A percentile compares a stretch with the other conserved stretches of the same genome.
Conservation (phyloP, 129 eudicot species). For the Artemisia tridentata region DNA sequence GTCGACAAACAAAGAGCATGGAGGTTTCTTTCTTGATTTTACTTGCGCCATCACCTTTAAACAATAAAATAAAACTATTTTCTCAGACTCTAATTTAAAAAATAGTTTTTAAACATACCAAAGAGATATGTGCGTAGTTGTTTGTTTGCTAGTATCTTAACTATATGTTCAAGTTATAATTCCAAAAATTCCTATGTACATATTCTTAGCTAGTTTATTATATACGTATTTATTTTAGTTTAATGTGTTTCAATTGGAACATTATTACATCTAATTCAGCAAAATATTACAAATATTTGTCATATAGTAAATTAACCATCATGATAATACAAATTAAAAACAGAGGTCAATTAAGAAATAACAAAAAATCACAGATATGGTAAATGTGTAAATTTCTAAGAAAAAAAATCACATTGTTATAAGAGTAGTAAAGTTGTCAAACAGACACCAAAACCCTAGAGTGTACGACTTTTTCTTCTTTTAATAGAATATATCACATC, state of each 20-base stretch:
- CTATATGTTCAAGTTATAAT: neutral
- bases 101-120: constrained; percentile 2
- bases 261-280: neutral
- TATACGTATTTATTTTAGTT: neutral
- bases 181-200: constrained; percentile 10
- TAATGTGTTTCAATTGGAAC: neutral
- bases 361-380: no score
- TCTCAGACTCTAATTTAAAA: constrained; percentile 13
- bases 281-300: neutral
- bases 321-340: neutral
- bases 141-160: constrained; percentile 26
- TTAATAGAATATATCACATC: constrained; percentile 6
- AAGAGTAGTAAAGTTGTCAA: constrained; percentile 14
- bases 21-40: constrained; percentile 38
- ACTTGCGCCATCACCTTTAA: constrained; percentile 32
- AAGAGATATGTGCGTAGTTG: constrained; percentile 25
- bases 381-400: neutral
- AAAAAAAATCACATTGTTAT: neutral
- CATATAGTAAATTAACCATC: neutral
- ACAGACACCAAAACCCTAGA: constrained; percentile 27
- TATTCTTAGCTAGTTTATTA: neutral
- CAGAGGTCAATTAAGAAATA: no score
- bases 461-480: constrained; percentile 11
- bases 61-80: constrained; percentile 9
- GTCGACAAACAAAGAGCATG: constrained; percentile 33